These are phyloP conservation scores for Erysimum cheiri DNA, from an alignment of 441 rosid species.

Conservation along the genomic window DNA sequence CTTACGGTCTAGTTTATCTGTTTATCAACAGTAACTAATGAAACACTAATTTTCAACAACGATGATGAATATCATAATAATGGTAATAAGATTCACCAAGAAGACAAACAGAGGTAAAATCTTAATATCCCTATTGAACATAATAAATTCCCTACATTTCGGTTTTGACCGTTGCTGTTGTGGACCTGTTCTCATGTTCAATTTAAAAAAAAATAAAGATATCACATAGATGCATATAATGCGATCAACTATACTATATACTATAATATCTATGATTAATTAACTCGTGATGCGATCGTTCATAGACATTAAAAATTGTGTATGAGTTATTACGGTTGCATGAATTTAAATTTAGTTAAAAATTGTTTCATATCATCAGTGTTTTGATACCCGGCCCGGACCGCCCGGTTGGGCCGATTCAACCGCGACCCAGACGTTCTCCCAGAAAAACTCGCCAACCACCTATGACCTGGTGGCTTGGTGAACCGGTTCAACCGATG, in stretches of 20 bases:
- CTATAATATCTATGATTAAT: background rate
- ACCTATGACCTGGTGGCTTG: no score
- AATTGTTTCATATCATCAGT: background rate
- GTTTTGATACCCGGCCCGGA: no score
- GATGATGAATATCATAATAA: constrained; percentile 19
- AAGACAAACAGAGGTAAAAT: constrained; percentile 36
- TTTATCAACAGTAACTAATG: constrained; percentile 31
- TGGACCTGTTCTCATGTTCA: background rate
- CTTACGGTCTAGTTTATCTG: constrained; percentile 27
- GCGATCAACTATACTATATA: background rate
- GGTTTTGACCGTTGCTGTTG: constrained; percentile 24
- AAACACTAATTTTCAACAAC: constrained; percentile 18
- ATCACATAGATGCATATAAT: constrained; percentile 20
- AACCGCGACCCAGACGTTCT: no score
- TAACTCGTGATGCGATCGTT: constrained; percentile 14
- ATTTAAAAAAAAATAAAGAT: background rate
- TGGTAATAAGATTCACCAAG: constrained; percentile 36
- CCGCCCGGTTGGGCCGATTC: no score
- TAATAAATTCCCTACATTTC: constrained; percentile 33
- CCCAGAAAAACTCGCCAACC: no score
- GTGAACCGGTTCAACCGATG: no score
- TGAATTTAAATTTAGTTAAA: background rate
- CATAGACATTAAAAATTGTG: background rate
- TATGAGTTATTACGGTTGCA: constrained; percentile 1
- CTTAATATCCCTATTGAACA: constrained; percentile 26